phyloP scores from a whole-genome alignment of 768 basidiomycete species.

The Lentinula guzmanii region DNA sequence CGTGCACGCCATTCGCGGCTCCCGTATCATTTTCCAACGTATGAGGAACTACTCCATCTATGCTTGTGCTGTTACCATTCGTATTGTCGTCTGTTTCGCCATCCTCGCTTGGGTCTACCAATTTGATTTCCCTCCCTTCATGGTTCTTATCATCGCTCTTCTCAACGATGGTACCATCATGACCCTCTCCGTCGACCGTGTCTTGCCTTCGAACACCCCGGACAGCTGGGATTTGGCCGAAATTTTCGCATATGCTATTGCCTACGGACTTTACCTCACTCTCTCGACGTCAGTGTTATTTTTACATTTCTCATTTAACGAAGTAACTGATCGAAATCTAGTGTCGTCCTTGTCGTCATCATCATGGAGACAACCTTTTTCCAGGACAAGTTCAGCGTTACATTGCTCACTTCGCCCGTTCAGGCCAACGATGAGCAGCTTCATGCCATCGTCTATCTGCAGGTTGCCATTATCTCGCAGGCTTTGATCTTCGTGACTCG shows the following conservation, averaged over 20 bases:
- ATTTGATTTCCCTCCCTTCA: conserved; percentile 99
- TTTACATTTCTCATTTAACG: neutral
- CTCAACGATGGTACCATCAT: conserved; percentile 99
- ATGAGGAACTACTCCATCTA: conserved; percentile 99
- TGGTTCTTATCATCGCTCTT: conserved; percentile 96
- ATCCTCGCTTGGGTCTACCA: conserved; percentile 93
- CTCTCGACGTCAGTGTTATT: conserved; percentile 69
- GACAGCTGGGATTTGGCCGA: conserved; percentile 96
- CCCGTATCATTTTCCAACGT: conserved; percentile 98
- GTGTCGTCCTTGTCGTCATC: conserved; percentile 72
- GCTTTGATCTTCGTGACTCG: conserved; percentile 96
- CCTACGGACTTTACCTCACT: conserved; percentile 92
- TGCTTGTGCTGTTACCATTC: conserved; percentile 92
- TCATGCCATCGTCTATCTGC: conserved; percentile 90
- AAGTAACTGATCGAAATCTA: conserved; percentile 20
- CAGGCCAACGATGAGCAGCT: conserved; percentile 63
- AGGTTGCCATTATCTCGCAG: conserved; percentile 98
- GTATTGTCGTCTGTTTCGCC: conserved; percentile 97
- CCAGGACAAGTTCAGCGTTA: conserved; percentile 78
- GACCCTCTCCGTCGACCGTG: conserved; percentile 95
- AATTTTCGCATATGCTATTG: conserved; percentile 93
- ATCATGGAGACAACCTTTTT: conserved; percentile 89
- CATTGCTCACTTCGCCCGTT: conserved; percentile 33
- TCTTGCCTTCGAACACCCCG: conserved; percentile 86
- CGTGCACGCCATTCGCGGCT: conserved; percentile 96